Evolutionary conservation across 768 basidiomycete genomes (phyloP), one percentile per base, ranked within the genome.

Genomic region (Rhodotorula paludigena): DNA sequence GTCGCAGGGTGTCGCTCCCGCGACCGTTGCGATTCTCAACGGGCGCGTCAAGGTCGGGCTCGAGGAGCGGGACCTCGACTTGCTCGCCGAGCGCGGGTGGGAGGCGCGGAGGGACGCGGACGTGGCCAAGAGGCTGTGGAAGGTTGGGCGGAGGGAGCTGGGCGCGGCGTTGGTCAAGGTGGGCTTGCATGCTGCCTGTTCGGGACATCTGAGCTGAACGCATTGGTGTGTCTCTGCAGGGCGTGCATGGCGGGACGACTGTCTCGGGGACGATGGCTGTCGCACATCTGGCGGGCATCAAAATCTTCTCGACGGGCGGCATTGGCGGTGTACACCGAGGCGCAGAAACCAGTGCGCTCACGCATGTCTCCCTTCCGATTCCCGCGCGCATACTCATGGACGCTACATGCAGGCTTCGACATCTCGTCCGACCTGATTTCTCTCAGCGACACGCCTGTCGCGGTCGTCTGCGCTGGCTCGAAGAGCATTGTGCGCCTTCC

Each of bases 401-500:
- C 45, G 52, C 33, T 36, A 38, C 33, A n/a, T 45, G 12, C 73
- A 96, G 91, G 90, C 25, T 85, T 98, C 85, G 94, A 99, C 75
- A 81, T 99, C 36, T 97, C 94, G 23, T 92, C 94, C 23, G 94
- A 99, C 77, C 81, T 99, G 23, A 86, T 87, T 15, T 92, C 97
- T 77, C 84, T 99, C 20, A 82, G 89, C 30, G 83, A 90, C 28
- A 94, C 90, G 73, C 89, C 92, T 30, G 89, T 98, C 52, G 92
- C 88, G 6, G 83, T 99, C 42, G 86, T 98, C 16, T 94, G 93
- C 25, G 88, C 92, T 16, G 96, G 96, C 18, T 86, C 90, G 28
- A 99, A 98, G 77, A 90, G 89, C 1, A 97, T 99, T 68, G 25
- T 25, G 23, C 45, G 45, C 25, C 25, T 5, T 21, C 23, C 45